A percentile compares a stretch with the other conserved stretches of the same genome.
Conservation (phyloP, 768 basidiomycete genomes). For the Lactifluus echinatus region DNA sequence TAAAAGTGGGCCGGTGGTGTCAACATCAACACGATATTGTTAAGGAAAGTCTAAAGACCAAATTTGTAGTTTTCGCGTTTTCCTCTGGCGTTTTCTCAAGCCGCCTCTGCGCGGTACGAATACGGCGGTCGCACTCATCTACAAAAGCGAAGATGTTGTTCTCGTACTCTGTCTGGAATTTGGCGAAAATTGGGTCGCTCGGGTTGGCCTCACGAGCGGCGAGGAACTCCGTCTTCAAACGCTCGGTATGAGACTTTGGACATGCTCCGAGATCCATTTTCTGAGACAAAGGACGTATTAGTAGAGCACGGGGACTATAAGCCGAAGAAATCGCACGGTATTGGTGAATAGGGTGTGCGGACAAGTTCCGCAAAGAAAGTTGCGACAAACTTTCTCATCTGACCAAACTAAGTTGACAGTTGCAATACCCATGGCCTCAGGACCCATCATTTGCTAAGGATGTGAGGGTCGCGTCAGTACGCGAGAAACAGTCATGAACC, state of each 20-base stretch:
- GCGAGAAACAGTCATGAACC: neutral
- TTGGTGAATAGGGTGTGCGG: slow-evolving; percentile 97
- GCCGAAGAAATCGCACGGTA: slow-evolving; percentile 52
- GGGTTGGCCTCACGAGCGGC: slow-evolving; percentile 70
- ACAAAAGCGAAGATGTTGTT: slow-evolving; percentile 92
- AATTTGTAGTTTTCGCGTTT: slow-evolving; percentile 96
- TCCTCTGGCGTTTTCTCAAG: slow-evolving; percentile 99
- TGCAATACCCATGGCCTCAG: slow-evolving; percentile 96
- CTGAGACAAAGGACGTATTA: slow-evolving; percentile 33
- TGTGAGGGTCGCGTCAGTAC: slow-evolving; percentile 27
- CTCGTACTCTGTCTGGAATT: slow-evolving; percentile 94
- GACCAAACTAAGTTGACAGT: slow-evolving; percentile 89
- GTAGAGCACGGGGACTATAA: neutral
- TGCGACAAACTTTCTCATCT: slow-evolving; percentile 96
- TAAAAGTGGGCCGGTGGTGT: neutral
- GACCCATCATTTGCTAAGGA: slow-evolving; percentile 98
- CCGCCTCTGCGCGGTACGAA: slow-evolving; percentile 86
- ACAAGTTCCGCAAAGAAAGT: slow-evolving; percentile 97
- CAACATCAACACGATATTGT: neutral
- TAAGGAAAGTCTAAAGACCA: slow-evolving; percentile 42
- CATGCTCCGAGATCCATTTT: slow-evolving; percentile 99
- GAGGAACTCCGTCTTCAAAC: slow-evolving; percentile 84
- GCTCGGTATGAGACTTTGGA: slow-evolving; percentile 92
- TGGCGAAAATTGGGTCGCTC: slow-evolving; percentile 69
- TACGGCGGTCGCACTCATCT: slow-evolving; percentile 96